Conservation (phyloP, 192 early-diverging fungal genomes). For the Dimargaris xerosporica region DNA sequence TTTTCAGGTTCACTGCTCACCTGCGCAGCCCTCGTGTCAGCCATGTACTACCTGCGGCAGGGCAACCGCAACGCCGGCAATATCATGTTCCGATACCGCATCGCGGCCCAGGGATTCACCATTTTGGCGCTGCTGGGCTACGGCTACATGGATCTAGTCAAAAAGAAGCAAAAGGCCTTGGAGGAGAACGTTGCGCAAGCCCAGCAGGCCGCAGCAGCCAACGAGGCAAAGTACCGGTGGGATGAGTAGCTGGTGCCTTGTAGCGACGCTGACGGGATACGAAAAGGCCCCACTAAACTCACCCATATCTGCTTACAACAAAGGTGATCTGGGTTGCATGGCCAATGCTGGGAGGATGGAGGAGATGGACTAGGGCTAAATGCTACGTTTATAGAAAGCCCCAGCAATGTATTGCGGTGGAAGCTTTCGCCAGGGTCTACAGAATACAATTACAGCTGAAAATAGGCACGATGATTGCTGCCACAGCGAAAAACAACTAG, state of each 20-base stretch:
- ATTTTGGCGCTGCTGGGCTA: slow-evolving; percentile 8
- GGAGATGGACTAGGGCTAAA: too few relatives aligned
- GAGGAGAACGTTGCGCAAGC: not conserved
- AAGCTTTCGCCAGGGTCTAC: too few relatives aligned
- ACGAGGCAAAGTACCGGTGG: not conserved
- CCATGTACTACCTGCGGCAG: slow-evolving; percentile 8
- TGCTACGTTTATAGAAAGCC: too few relatives aligned
- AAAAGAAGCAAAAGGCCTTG: slow-evolving; percentile 8
- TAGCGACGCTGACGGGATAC: too few relatives aligned
- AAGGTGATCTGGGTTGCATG: too few relatives aligned
- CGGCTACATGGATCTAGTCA: slow-evolving; percentile 1
- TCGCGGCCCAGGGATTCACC: slow-evolving; percentile 6
- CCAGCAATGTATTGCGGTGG: too few relatives aligned
- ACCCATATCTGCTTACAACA: too few relatives aligned
- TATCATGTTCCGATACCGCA: slow-evolving; percentile 6
- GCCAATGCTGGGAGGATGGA: too few relatives aligned
- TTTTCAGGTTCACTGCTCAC: not conserved
- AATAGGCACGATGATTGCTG: too few relatives aligned
- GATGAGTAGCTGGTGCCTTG: not conserved
- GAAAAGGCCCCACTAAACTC: too few relatives aligned
- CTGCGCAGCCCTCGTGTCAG: slow-evolving; percentile 1
- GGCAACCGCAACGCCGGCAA: slow-evolving; percentile 2
- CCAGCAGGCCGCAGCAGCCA: not conserved
- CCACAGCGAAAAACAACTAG: too few relatives aligned
- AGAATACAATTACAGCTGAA: too few relatives aligned